Evolutionary conservation across 2,329 filamentous ascomycete species (phyloP).

Genomic region (Epichloe amarillans): DNA sequence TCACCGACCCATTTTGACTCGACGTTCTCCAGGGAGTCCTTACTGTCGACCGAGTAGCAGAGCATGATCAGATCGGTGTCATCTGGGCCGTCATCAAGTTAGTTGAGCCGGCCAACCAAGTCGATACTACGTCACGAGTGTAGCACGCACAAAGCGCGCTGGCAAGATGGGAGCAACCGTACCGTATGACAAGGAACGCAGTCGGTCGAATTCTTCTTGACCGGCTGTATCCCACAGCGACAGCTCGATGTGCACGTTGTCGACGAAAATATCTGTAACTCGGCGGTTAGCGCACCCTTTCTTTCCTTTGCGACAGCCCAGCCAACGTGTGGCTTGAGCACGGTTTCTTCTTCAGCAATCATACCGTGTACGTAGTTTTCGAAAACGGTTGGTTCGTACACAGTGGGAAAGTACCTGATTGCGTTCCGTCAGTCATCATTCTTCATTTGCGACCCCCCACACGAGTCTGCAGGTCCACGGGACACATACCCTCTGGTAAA

Average conservation of each 20-base stretch:
- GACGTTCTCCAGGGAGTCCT: slow-evolving; percentile 94
- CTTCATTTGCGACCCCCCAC: not conserved
- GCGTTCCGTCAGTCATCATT: not conserved
- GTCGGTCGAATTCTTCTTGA: slow-evolving; percentile 95
- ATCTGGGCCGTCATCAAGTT: slow-evolving; percentile 23
- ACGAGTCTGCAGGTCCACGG: no score
- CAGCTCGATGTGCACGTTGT: slow-evolving; percentile 91
- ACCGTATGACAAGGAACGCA: slow-evolving; percentile 92
- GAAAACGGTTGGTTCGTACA: slow-evolving; percentile 96
- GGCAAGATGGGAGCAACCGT: slow-evolving; percentile 3
- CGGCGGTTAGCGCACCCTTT: not conserved
- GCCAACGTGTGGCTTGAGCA: slow-evolving; percentile 1
- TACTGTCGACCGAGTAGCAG: slow-evolving; percentile 94
- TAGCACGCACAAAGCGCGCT: not conserved
- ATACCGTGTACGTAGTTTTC: slow-evolving; percentile 97
- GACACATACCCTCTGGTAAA: slow-evolving; percentile 81
- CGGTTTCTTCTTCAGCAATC: slow-evolving; percentile 11
- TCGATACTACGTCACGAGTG: no score
- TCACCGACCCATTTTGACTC: slow-evolving; percentile 98
- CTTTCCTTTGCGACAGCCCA: not conserved
- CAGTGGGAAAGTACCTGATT: slow-evolving; percentile 81
- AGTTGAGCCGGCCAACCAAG: slow-evolving; percentile 1
- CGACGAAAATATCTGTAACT: slow-evolving; percentile 81
- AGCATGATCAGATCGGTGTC: slow-evolving; percentile 98
- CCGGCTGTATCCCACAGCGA: slow-evolving; percentile 97